Evolutionary conservation across 352 stramenopile genomes (phyloP).

Genomic region (Blastocystis sp.): DNA sequence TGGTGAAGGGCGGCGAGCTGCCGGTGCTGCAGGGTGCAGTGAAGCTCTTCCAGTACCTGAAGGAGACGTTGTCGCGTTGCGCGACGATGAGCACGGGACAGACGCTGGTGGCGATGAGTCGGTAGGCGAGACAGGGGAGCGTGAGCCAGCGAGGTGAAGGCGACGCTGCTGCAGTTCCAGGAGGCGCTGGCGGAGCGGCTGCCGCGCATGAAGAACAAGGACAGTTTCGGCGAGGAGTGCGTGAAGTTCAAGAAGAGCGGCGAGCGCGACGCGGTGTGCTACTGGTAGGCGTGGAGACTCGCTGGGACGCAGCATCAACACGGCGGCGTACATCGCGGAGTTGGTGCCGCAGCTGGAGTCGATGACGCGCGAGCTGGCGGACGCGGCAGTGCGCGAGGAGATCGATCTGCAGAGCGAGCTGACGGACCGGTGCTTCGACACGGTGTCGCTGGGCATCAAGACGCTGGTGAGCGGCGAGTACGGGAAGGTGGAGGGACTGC

Average conservation of each 20-base stretch:
- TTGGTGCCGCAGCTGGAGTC: slow-evolving; percentile 86
- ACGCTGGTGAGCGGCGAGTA: slow-evolving; percentile 83
- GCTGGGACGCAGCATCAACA: slow-evolving; percentile 72
- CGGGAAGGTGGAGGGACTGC: slow-evolving; percentile 74
- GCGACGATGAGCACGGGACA: slow-evolving; percentile 87
- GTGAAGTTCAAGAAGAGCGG: background rate
- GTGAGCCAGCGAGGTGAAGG: slow-evolving; percentile 75
- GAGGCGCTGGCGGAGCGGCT: slow-evolving; percentile 69
- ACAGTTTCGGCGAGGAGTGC: background rate
- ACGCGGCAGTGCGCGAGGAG: slow-evolving; percentile 78
- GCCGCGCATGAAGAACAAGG: slow-evolving; percentile 59
- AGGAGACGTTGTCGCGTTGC: slow-evolving; percentile 89
- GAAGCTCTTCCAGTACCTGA: slow-evolving; percentile 96
- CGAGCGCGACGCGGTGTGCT: background rate
- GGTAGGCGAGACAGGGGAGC: background rate
- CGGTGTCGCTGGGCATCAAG: slow-evolving; percentile 81
- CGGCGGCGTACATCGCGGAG: slow-evolving; percentile 92
- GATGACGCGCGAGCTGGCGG: slow-evolving; percentile 85
- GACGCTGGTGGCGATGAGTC: slow-evolving; percentile 87
- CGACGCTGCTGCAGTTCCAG: slow-evolving; percentile 70
- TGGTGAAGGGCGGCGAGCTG: slow-evolving; percentile 82
- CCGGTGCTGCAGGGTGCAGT: slow-evolving; percentile 88
- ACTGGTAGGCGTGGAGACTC: background rate
- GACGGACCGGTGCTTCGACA: slow-evolving; percentile 85
- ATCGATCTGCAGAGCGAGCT: slow-evolving; percentile 79